These are phyloP conservation scores for Nematodospora valgi DNA, from an alignment of 805 yeast species.

Conservation along the genomic window DNA sequence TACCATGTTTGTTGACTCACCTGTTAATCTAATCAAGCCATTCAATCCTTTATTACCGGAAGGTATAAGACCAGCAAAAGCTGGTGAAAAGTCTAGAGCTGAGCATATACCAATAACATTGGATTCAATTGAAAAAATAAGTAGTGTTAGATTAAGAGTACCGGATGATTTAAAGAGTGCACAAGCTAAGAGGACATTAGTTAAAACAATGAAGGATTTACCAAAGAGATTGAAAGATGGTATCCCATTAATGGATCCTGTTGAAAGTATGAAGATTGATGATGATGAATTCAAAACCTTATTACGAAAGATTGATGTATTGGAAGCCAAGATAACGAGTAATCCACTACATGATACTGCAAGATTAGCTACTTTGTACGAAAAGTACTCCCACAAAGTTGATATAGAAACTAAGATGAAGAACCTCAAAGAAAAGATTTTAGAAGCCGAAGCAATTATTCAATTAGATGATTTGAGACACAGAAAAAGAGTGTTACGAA, in stretches of 20 bases:
- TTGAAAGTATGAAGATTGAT: conserved; percentile 87
- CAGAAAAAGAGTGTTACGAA: conserved; percentile 87
- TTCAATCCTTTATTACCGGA: conserved; percentile 77
- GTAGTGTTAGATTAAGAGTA: conserved; percentile 75
- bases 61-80: conserved; percentile 81
- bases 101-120: conserved; percentile 85
- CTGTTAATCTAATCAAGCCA: conserved; percentile 74
- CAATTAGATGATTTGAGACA: conserved; percentile 92
- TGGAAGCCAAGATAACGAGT: conserved; percentile 67
- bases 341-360: conserved; percentile 68
- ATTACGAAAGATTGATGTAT: conserved; percentile 73
- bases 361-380: conserved; percentile 59
- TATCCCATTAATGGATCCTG: conserved; percentile 86
- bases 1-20: conserved; percentile 78
- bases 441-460: conserved; percentile 84
- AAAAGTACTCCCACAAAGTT: conserved; percentile 62
- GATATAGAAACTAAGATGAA: conserved; percentile 57
- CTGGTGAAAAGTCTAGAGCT: conserved; percentile 66
- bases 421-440: conserved; percentile 58
- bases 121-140: conserved; percentile 67
- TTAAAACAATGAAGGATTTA: conserved; percentile 75
- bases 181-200: conserved; percentile 58
- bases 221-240: conserved; percentile 85
- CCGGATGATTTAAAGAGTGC: conserved; percentile 68
- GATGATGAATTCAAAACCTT: conserved; percentile 73